A percentile compares a stretch with the other conserved stretches of the same genome.
Conservation (phyloP, 2,329 filamentous ascomycete genomes). For the Sclerotinia borealis region DNA sequence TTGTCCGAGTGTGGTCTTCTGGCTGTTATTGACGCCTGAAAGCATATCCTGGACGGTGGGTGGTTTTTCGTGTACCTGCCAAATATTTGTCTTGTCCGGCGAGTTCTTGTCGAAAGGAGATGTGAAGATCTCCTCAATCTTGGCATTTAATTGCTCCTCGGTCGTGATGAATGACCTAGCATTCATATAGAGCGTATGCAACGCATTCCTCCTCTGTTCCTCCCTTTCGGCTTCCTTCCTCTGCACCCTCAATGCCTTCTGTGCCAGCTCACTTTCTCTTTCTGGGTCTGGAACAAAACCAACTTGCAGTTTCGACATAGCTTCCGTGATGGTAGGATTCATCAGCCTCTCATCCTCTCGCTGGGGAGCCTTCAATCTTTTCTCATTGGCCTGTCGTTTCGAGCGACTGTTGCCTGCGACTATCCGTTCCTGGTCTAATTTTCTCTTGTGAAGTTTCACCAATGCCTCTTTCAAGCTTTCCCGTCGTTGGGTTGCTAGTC, state of each 20-base stretch:
- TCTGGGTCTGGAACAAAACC: constrained; percentile 54
- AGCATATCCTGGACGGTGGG: constrained; percentile 45
- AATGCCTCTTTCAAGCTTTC: constrained; percentile 68
- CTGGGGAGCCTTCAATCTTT: constrained; percentile 56
- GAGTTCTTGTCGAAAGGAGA: constrained; percentile 13
- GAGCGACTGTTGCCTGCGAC: constrained; percentile 37
- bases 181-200: constrained; percentile 87
- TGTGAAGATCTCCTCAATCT: constrained; percentile 72
- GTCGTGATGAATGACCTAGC: constrained; percentile 81
- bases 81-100: constrained; percentile 25
- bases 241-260: constrained; percentile 37
- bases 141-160: constrained; percentile 67
- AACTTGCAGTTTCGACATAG: constrained; percentile 43
- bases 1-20: constrained; percentile 33
- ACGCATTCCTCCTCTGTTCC: constrained; percentile 57
- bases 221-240: constrained; percentile 45
- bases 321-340: constrained; percentile 54
- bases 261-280: constrained; percentile 49
- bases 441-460: constrained; percentile 60
- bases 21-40: constrained; percentile 29
- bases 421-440: constrained; percentile 40
- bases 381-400: constrained; percentile 43
- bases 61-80: constrained; percentile 31
- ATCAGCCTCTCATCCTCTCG: constrained; percentile 73
- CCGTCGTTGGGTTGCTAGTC: constrained; percentile 67